These are phyloP conservation scores for Catharanthus roseus DNA, from an alignment of 257 asterid genomes.

Conservation along the genomic window DNA sequence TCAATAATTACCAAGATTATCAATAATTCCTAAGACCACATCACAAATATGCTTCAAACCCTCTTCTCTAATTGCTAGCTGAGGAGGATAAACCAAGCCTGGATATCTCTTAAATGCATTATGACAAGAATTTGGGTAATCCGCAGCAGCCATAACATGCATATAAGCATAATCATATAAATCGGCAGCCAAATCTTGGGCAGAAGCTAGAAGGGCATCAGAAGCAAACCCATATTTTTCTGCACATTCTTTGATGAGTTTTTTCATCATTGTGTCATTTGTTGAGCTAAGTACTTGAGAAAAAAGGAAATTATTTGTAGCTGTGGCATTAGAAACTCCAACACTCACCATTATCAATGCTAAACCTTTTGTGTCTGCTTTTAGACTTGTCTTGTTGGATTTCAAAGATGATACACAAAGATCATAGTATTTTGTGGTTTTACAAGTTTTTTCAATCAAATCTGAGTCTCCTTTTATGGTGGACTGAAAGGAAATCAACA, in stretches of 20 bases:
- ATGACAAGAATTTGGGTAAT: conserved; percentile 70
- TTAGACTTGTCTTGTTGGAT: conserved; percentile 46
- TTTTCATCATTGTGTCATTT: conserved; percentile 39
- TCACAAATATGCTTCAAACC: conserved; percentile 73
- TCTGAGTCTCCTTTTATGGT: conserved; percentile 19
- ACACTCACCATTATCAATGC: conserved; percentile 55
- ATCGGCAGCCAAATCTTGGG: conserved; percentile 50
- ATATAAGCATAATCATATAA: conserved; percentile 72
- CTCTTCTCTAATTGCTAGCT: conserved; percentile 54
- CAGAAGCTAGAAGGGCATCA: conserved; percentile 50
- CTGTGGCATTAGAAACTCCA: conserved; percentile 61
- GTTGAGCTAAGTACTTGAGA: conserved; percentile 23
- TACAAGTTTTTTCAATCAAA: conserved; percentile 66
- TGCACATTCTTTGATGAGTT: conserved; percentile 53
- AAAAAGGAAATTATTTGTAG: conserved; percentile 55
- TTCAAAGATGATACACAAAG: conserved; percentile 66
- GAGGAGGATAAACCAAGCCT: conserved; percentile 48
- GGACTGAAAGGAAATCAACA: conserved; percentile 26
- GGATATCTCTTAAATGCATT: conserved; percentile 46
- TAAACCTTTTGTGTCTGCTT: conserved; percentile 59
- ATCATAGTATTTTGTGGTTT: conserved; percentile 60
- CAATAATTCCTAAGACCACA: conserved; percentile 66
- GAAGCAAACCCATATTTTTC: conserved; percentile 56
- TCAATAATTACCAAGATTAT: conserved; percentile 36
- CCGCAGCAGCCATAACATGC: conserved; percentile 83